Base-by-base conservation (phyloP, 768 basidiomycete species). In the Paxillus rubicundulus region DNA sequence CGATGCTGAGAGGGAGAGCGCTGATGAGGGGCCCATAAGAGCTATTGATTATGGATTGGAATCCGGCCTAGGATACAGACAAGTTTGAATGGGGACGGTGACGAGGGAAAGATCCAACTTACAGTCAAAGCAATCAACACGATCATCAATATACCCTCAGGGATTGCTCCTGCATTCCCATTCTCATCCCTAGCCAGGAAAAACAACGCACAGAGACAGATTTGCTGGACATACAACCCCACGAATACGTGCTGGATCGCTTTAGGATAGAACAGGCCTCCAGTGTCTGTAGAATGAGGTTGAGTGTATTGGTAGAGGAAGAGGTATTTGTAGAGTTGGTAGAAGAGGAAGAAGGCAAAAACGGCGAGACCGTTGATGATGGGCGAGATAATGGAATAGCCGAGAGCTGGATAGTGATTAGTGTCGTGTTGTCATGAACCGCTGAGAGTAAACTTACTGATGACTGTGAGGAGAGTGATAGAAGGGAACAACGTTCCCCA, bases 181-280 rank as follows among this genome's bases (percentile, higher is more conserved):
- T 84, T 72, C 20, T 72, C 61, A 57, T 92, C 71, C 48, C 72
- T 75, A 1, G 86, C 82, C 8, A 99, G 78, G 86, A 99, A 98
- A 81, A 98, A 97, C 55, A 98, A 72, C 4, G 89, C 90, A 30
- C 81, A 79, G 33, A 97, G 74, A 66, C 89, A 93, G 45, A 98
- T 62, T 44, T 97, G 86, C 67, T 95, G 82, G 41, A 99, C 78
- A 66, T 99, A 99, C 66, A 98, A 61, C 3, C 96, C 97, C 18
- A 94, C 92, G 58, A 98, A 98, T 28, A 96, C 64, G 63, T 98
- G 97, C 45, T 90, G 85, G 24, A 98, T 82, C 5, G 97, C 96
- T 70, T 86, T 90, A 20, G 95, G 95, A 79, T 93, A 98, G 77
- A 97, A 98, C 45, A 91, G 66, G 0, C 97, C 97, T 34, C 96